Evolutionary conservation across 768 basidiomycete genomes (phyloP), one percentile per base, ranked within the genome.

Genomic region (Coprinopsis sp.): DNA sequence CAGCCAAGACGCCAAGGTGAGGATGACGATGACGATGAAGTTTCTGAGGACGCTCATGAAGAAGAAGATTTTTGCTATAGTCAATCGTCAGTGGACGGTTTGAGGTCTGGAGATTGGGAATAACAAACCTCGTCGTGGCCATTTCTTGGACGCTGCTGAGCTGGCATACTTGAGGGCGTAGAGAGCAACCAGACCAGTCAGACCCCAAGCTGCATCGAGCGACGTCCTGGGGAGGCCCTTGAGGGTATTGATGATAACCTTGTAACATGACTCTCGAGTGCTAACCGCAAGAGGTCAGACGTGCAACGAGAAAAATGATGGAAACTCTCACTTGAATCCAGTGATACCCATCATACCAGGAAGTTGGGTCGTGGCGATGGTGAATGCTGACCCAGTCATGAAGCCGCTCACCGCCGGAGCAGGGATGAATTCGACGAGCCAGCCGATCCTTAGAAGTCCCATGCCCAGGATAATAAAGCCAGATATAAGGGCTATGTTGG

Each of bases 361-460:
- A 3, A 96, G 75, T 67, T 99, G 95, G 27, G 91, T 82, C 14
- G 82, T 74, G 13, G 82, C 84, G 56, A 98, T 98, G 62, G 73
- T 93, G 67, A 97, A 81, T 28, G 95, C 95, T n/a, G 89, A 93
- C 16, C 95, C 95, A 0, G 95, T 98, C 93, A 99, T 96, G 70
- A 95, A 90, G 16, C 86, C 87, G 55, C 83, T 86, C 50, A 91
- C 84, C 2, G 88, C 89, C 2, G 87, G 87, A 6, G 79, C 75
- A 16, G 90, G 87, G 51, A 94, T 97, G 63, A 98, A 92, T 60
- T 98, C 94, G 41, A 98, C 85, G 25, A 97, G 68, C 91, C 92
- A 95, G 0, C 96, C 96, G 4, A 97, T 57, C 8, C 96, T 79
- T 10, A 98, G 71, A 19, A 98, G 67, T 38, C 96, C 96, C 31